phyloP scores from a whole-genome alignment of 2,329 filamentous ascomycete species.

The Trichoderma aggressivum region DNA sequence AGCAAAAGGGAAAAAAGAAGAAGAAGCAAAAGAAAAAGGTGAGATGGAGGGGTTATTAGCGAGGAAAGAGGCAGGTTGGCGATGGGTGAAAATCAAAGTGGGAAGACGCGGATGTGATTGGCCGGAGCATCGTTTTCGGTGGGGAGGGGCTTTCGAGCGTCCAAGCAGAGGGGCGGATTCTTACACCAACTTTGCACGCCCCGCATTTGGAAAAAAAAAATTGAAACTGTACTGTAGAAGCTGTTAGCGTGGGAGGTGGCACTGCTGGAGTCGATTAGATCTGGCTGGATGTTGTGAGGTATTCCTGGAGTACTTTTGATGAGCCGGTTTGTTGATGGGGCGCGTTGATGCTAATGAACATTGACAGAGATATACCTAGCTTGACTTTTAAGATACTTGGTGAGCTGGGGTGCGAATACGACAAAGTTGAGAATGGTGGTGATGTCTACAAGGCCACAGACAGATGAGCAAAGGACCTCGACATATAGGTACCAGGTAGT shows the following conservation, averaged over 20 bases:
- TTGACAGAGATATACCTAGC: neutral
- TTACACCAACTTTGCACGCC: neutral
- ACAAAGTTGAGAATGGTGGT: neutral
- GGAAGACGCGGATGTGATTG: neutral
- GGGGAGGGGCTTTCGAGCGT: slow-evolving; percentile 2
- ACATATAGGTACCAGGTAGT: too few species aligned
- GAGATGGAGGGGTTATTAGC: neutral
- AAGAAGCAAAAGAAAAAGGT: neutral
- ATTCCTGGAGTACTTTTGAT: neutral
- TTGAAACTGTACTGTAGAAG: neutral
- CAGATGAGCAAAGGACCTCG: neutral
- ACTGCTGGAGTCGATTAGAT: neutral
- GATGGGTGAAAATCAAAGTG: slow-evolving; percentile 18
- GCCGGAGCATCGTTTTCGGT: neutral
- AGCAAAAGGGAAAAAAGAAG: neutral
- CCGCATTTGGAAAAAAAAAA: slow-evolving; percentile 13
- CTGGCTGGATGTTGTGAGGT: neutral
- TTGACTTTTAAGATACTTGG: neutral
- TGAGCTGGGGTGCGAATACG: neutral
- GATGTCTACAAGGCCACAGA: neutral
- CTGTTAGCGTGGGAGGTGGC: neutral
- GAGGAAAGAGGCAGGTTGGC: neutral
- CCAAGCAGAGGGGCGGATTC: slow-evolving; percentile 14
- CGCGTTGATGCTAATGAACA: neutral
- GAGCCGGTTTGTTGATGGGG: neutral